Evolutionary conservation across 1,139 yeast species (phyloP), one percentile per base, ranked within the genome.

Genomic region (Starmera stellimalicola): DNA sequence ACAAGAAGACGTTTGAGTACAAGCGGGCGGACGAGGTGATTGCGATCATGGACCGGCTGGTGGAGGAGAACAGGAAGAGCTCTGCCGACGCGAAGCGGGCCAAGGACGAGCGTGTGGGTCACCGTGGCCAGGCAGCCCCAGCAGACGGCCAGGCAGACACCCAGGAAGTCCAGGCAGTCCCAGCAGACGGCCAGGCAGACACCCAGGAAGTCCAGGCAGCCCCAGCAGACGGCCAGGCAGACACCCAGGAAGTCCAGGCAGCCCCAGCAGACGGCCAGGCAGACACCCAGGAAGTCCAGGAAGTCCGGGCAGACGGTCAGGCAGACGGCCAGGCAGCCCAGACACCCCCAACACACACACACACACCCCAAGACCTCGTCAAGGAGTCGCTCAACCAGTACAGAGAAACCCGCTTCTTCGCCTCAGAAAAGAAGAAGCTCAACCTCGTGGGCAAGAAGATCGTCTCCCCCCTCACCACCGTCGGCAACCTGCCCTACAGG

Each of bases 391-490:
- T 63, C 27, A 67, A 75, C n/a, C 60, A 68, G 11, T 91, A 74
- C 50, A 63, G 73, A 35, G 96, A 88, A 51, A 70, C 93, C 2
- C 79, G 88, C n/a, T 73, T 78, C 56, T 74, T 73, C 48, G 68
- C 84, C 1, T 62, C 71, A n/a, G 97, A 91, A 56, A 91, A 91
- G 72, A 82, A 79, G 55, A 68, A 60, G 39, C 57, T 93, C 30
- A 64, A 85, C 51, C 67, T 83, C 34, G 63, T 67, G 33, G 62
- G 74, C 27, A 91, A 93, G 40, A 88, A 85, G 55, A 87, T 91
- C 40, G 80, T 91, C 10, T 85, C 96, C 1, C 99, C 99, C 3
- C 69, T 91, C 43, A 93, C 99, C 16, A 91, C 99, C 0, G 98
- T 93, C 7, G 99, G 99, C 22, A 91, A 91, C 56, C 65, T 93